Evolutionary conservation across 768 basidiomycete genomes (phyloP), one percentile per base, ranked within the genome.

Genomic region (Aureoboletus auriporus): DNA sequence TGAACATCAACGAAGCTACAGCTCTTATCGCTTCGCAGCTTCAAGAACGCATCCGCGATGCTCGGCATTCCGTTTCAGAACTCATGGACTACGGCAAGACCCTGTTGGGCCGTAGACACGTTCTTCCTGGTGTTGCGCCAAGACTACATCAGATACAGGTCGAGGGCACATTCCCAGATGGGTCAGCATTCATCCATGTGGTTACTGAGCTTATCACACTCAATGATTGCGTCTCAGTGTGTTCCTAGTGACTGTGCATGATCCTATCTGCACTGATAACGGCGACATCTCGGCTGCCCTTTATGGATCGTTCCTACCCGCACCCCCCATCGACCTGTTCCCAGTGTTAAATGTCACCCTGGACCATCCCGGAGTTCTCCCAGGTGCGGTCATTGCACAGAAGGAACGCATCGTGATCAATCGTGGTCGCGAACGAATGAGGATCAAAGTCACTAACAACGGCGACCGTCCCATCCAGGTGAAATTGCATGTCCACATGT

Each of bases 171-270:
- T 93, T 97, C 58, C 74, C 68, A 7, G 93, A 93, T 54, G 89
- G 89, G 93, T 90, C 58, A 37, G 78, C 60, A 8, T 45, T 17
- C 27, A 16, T n/a, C 47, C 26, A 29, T 23, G 17, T 28, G 11
- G 12, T 33, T 12, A 45, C 3, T 13, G 6, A 23, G 42, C 31
- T 48, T 26, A 43, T 35, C 34, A 11, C 27, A 8, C 40, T 30
- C 11, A 40, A 34, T 10, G 11, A 13, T 29, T n/a, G 40, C 20
- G 11, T 47, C 40, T 28, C 46, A 58, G 61, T 1, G 88, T 92
- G 0, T 99, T 98, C 70, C 78, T 99, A n/a, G 94, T 98, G 33
- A 95, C 95, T 1, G 91, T 98, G 1, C 94, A 97, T 61, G 87
- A 95, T 58, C 95, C 96, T 16, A 85, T 99, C 53, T 91, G 86